Conservation (phyloP, 306 rosid genomes). For the Aeschynomene evenia region DNA sequence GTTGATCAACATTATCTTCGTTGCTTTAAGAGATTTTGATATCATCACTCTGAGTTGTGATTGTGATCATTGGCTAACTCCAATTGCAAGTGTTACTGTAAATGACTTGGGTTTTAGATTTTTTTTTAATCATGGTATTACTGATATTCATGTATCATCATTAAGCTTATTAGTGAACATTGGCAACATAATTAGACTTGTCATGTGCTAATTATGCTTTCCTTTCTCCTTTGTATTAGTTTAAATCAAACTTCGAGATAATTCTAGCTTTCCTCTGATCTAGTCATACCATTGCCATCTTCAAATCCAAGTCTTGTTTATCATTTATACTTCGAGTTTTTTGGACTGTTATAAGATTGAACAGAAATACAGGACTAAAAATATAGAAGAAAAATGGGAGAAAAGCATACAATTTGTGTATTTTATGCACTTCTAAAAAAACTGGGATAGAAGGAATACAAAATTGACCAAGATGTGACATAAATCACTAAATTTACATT, state of each 20-base stretch:
- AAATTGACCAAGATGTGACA: too few species aligned
- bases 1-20: constrained; percentile 2
- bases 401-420: too few species aligned
- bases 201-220: not conserved
- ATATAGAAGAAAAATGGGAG: too few species aligned
- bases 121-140: constrained; percentile 1
- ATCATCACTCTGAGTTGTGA: constrained; percentile 3
- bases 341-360: not conserved
- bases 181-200: constrained; percentile 9
- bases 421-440: too few species aligned
- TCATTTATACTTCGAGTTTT: not conserved
- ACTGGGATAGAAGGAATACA: too few species aligned
- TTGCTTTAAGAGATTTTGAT: constrained; percentile 19
- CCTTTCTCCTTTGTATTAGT: not conserved
- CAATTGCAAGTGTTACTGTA: constrained; percentile 1
- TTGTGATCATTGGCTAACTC: constrained; percentile 14
- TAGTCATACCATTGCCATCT: not conserved
- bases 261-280: not conserved
- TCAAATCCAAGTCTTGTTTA: constrained; percentile 1
- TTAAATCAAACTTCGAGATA: not conserved
- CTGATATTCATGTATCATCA: constrained; percentile 7
- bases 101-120: not conserved
- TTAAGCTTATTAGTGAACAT: constrained; percentile 8
- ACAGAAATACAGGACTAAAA: too few species aligned
- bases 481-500: too few species aligned